Conservation (phyloP, 2,329 filamentous ascomycete genomes). For the Bipolaris victoriae region DNA sequence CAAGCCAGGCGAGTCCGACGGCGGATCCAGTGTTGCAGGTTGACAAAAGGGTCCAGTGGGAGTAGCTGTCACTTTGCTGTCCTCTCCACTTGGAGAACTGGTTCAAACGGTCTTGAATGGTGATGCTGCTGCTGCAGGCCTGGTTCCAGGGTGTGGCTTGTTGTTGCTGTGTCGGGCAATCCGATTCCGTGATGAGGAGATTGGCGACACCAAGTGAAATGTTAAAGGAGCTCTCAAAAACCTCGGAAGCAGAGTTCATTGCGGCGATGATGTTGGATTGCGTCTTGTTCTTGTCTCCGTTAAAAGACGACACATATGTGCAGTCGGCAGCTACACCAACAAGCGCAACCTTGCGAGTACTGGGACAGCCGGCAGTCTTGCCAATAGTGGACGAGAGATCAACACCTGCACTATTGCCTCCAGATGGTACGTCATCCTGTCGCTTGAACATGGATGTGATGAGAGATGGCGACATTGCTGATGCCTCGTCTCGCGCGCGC, state of each 20-base stretch:
- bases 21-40: slow-evolving; percentile 82
- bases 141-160: slow-evolving; percentile 82
- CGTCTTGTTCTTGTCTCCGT: slow-evolving; percentile 71
- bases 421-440: slow-evolving; percentile 70
- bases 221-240: slow-evolving; percentile 93
- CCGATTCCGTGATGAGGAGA: slow-evolving; percentile 74
- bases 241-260: slow-evolving; percentile 83
- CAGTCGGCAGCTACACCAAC: slow-evolving; percentile 94
- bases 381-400: slow-evolving; percentile 83
- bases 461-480: slow-evolving; percentile 62
- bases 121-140: slow-evolving; percentile 65
- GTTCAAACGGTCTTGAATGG: slow-evolving; percentile 80
- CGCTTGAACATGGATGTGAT: slow-evolving; percentile 71
- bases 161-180: slow-evolving; percentile 74
- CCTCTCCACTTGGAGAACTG: slow-evolving; percentile 90
- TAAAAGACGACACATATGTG: slow-evolving; percentile 78
- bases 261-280: slow-evolving; percentile 78
- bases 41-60: slow-evolving; percentile 90
- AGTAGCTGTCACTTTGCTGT: slow-evolving; percentile 75
- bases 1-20: slow-evolving; percentile 91
- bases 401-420: slow-evolving; percentile 77
- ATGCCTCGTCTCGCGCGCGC: slow-evolving; percentile 57
- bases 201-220: slow-evolving; percentile 91
- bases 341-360: slow-evolving; percentile 86
- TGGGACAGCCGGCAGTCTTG: slow-evolving; percentile 81